Evolutionary conservation across 257 asterid species (phyloP).

Genomic region (Leptodermis oblonga): DNA sequence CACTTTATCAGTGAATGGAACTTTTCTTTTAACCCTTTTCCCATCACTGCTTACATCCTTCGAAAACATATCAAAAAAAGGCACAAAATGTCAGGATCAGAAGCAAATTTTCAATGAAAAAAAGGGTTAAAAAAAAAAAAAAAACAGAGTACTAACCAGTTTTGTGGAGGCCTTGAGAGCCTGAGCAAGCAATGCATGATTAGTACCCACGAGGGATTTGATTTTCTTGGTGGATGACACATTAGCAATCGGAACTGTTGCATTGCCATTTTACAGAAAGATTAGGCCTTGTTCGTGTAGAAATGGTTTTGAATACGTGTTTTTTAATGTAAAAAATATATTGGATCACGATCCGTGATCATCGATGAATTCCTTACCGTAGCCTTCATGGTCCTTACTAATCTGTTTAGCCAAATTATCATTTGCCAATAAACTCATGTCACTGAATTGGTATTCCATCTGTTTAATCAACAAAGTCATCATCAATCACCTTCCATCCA

Average conservation of each 20-base stretch:
- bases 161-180: slow-evolving; percentile 77
- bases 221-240: slow-evolving; percentile 84
- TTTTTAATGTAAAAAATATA: no score
- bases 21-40: slow-evolving; percentile 75
- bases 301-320: no score
- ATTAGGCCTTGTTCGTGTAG: no score
- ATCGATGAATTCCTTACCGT: slow-evolving; percentile 44
- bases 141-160: slow-evolving; percentile 64
- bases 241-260: slow-evolving; percentile 69
- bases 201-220: slow-evolving; percentile 61
- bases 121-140: no score
- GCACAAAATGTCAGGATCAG: not conserved
- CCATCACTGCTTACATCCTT: slow-evolving; percentile 82
- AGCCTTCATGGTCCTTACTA: slow-evolving; percentile 81
- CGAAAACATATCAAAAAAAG: not conserved
- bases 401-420: slow-evolving; percentile 78
- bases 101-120: not conserved
- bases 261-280: not conserved
- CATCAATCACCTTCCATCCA: no score
- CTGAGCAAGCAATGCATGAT: slow-evolving; percentile 66
- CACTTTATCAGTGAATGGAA: slow-evolving; percentile 70
- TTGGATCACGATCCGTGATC: not conserved
- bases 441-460: slow-evolving; percentile 96
- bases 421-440: slow-evolving; percentile 92
- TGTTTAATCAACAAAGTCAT: no score